Base-by-base conservation (phyloP, 495 filamentous ascomycete genomes). In the Aspergillus panamensis region DNA sequence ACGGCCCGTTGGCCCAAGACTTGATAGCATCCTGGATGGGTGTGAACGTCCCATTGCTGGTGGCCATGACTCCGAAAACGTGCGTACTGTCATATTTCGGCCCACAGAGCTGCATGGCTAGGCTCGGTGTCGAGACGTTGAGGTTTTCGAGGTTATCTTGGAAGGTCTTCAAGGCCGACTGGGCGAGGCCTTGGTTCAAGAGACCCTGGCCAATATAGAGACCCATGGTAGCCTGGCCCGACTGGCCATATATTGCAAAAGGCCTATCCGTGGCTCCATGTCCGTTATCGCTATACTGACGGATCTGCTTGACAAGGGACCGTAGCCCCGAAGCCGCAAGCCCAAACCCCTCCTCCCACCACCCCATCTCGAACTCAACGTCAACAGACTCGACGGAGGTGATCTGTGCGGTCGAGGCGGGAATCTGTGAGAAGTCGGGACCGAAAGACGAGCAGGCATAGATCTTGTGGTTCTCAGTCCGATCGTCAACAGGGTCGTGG, bases 51-150 rank as follows among this genome's bases (percentile, higher is more conserved):
- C 60, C 65, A 59, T 70, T 68, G 61, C 67, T 66, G 17, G 68
- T 53, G n/a, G 63, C 65, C 13, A 69, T 62, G 19, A 76, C 10
- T 1, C 73, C 73, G 50, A 75, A 73, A 29, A 65, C 61, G 63
- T 70, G 72, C 4, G 49, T 19, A 55, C 55, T 55, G 55, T 63
- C 58, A 40, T 65, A 67, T 53, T 16, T 58, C 58, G 52, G n/a
- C n/a, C n/a, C n/a, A n/a, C 72, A 73, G 33, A 76, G 66, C 61
- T 76, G 70, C 68, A 75, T 72, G 5, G 73, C 69, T 44, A 75
- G 1, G 21, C 57, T 65, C 8, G 37, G 19, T 25, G 57, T 30
- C 9, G 31, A 50, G 42, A 48, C 48, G 51, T 65, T 60, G 49
- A 64, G 59, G 12, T 51, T 58, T 9, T 53, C 52, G 44, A 66